Conservation (phyloP, 768 basidiomycete genomes). For the Tubosaeta brunneosetosa region DNA sequence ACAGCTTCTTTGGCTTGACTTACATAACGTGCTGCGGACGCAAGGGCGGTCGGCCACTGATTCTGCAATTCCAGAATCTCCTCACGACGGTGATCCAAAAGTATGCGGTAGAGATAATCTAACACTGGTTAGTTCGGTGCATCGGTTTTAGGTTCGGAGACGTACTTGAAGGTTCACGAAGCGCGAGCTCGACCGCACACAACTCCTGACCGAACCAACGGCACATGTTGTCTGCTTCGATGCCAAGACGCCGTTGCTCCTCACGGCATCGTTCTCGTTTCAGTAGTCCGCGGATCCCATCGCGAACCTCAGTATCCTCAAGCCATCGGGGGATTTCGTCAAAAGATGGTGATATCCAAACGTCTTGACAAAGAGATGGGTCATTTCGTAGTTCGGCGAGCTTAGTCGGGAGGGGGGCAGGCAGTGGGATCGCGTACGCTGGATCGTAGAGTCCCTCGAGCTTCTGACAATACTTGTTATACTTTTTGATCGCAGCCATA, state of each 20-base stretch:
- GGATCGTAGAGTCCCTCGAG: conserved; percentile 18
- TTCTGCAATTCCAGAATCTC: too few relatives aligned
- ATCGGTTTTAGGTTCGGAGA: too few relatives aligned
- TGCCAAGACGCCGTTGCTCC: neutral
- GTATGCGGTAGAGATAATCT: too few relatives aligned
- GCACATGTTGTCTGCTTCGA: conserved; percentile 29
- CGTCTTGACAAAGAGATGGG: conserved; percentile 32
- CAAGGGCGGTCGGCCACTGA: too few relatives aligned
- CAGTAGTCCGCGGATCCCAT: neutral
- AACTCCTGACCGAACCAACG: conserved; percentile 33
- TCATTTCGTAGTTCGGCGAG: conserved; percentile 14
- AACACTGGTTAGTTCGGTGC: too few relatives aligned
- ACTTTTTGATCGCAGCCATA: conserved; percentile 17
- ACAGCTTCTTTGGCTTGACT: too few relatives aligned
- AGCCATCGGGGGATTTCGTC: neutral
- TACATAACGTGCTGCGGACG: too few relatives aligned
- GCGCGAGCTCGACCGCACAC: conserved; percentile 16
- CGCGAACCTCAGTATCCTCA: neutral
- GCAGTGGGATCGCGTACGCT: conserved; percentile 30
- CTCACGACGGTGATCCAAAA: too few relatives aligned
- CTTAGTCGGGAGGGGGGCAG: conserved; percentile 28
- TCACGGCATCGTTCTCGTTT: neutral
- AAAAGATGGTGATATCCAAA: conserved; percentile 4
- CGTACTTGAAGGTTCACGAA: neutral
- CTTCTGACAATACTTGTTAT: conserved; percentile 25